These are phyloP conservation scores for Candolleomyces efflorescens DNA, from an alignment of 768 basidiomycete species.

Conservation along the genomic window DNA sequence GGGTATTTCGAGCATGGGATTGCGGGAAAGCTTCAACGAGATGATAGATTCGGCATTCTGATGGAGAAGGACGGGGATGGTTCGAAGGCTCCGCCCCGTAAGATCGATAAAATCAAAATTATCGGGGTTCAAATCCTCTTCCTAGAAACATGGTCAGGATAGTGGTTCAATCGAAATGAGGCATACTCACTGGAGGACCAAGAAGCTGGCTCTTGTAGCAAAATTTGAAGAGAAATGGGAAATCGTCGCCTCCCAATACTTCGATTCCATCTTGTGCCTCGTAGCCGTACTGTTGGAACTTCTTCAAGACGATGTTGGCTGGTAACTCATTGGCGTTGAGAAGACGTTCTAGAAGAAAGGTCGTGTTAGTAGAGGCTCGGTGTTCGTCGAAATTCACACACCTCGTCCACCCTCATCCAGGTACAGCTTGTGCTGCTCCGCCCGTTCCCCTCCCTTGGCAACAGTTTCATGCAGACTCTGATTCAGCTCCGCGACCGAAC, in stretches of 20 bases:
- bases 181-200: constrained; percentile 50
- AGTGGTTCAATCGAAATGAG: background rate
- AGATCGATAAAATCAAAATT: constrained; percentile 79
- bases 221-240: constrained; percentile 85
- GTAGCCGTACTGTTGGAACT: constrained; percentile 88
- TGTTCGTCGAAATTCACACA: no score
- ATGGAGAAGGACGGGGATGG: constrained; percentile 86
- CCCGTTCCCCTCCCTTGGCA: constrained; percentile 42
- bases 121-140: constrained; percentile 69
- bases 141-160: constrained; percentile 35
- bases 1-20: constrained; percentile 94
- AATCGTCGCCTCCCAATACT: constrained; percentile 69
- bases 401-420: constrained; percentile 74
- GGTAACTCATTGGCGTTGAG: constrained; percentile 80
- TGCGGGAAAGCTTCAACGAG: constrained; percentile 84
- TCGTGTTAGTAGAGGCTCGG: no score
- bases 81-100: constrained; percentile 71
- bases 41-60: constrained; percentile 80
- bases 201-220: constrained; percentile 80
- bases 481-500: constrained; percentile 67
- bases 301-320: constrained; percentile 75
- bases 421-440: constrained; percentile 61
- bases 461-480: constrained; percentile 58
- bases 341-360: constrained; percentile 60
- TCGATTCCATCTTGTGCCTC: constrained; percentile 76